Evolutionary conservation across 2,329 filamentous ascomycete genomes (phyloP).

Genomic region (Davidsoniella neocaledoniae): DNA sequence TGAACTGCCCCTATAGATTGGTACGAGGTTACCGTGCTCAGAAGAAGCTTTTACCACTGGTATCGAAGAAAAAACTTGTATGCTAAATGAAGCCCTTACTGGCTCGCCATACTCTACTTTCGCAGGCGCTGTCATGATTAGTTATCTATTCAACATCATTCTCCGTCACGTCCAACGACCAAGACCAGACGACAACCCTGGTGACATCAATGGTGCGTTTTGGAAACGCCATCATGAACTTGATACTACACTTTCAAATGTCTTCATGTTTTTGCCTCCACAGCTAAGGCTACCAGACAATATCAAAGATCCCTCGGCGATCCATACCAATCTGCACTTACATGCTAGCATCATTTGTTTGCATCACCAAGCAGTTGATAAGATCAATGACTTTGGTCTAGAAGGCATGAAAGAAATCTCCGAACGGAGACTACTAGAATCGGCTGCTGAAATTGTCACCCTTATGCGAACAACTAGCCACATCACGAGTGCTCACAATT

Average conservation of each 20-base stretch:
- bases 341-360: constrained; percentile 79
- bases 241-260: constrained; percentile 64
- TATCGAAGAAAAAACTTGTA: constrained; percentile 42
- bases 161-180: constrained; percentile 63
- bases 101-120: constrained; percentile 52
- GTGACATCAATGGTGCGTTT: constrained; percentile 59
- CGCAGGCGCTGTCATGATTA: constrained; percentile 54
- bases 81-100: constrained; percentile 47
- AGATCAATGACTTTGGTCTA: constrained; percentile 47
- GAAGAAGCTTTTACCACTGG: constrained; percentile 61
- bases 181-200: constrained; percentile 49
- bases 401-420: constrained; percentile 50
- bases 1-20: constrained; percentile 31
- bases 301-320: constrained; percentile 50
- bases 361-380: constrained; percentile 76
- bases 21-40: constrained; percentile 62
- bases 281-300: constrained; percentile 54
- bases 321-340: constrained; percentile 76
- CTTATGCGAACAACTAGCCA: constrained; percentile 69
- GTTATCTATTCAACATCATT: constrained; percentile 66
- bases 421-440: constrained; percentile 55
- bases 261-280: constrained; percentile 63
- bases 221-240: constrained; percentile 75
- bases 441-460: constrained; percentile 68
- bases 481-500: constrained; percentile 25